phyloP scores from a whole-genome alignment of 345 rosid genomes.

The Dipteronia sinensis region DNA sequence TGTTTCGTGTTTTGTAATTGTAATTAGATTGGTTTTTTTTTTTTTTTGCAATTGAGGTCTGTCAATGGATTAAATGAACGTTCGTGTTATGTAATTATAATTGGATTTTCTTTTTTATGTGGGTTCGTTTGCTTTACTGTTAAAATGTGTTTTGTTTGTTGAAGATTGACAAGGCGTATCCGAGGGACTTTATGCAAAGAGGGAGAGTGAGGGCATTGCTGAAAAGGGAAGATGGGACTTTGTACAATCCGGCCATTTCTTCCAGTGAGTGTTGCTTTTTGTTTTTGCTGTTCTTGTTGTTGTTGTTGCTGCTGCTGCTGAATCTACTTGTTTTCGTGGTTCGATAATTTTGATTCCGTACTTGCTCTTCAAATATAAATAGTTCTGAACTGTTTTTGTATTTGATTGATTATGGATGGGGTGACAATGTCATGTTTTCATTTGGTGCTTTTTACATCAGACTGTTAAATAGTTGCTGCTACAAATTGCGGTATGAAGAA shows the following conservation, averaged over 20 bases:
- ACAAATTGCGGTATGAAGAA: background rate
- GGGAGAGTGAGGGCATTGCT: slow-evolving; percentile 86
- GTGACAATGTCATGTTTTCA: background rate
- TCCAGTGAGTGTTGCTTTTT: slow-evolving; percentile 55
- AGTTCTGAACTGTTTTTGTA: background rate
- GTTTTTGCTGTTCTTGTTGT: too few species aligned
- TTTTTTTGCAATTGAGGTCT: slow-evolving; percentile 67
- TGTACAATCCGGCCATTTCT: slow-evolving; percentile 71
- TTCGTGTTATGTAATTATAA: background rate
- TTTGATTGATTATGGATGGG: background rate
- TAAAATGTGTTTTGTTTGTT: background rate
- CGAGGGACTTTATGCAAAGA: slow-evolving; percentile 91
- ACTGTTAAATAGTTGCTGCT: background rate
- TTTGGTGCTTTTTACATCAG: background rate
- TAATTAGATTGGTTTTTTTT: background rate
- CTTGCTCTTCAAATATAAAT: background rate
- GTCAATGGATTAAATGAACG: background rate
- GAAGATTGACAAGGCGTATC: slow-evolving; percentile 89
- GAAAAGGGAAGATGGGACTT: slow-evolving; percentile 84
- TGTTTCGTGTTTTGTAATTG: background rate
- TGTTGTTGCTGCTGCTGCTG: background rate
- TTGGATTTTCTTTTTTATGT: background rate
- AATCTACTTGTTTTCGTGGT: background rate
- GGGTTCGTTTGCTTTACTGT: background rate
- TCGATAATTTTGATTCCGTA: background rate